Conservation (phyloP, 202 grass and related monocot species). For the Tripidium arundinaceum region DNA sequence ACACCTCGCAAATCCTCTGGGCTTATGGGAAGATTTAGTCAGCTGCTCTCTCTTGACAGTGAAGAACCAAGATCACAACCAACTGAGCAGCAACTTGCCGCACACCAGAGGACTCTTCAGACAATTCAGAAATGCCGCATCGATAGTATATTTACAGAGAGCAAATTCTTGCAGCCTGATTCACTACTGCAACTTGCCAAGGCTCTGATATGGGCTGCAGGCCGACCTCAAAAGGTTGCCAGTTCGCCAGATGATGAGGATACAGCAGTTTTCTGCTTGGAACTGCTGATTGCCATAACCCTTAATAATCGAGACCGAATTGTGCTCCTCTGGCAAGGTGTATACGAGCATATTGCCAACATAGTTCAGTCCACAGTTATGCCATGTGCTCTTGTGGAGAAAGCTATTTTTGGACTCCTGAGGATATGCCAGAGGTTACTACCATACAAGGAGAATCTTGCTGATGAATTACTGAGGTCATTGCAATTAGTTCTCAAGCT, state of each 20-base stretch:
- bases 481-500: constrained; percentile 92
- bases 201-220: too few relatives aligned
- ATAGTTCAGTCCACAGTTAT: constrained; percentile 93
- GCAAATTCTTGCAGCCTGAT: too few relatives aligned
- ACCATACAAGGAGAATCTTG: constrained; percentile 74
- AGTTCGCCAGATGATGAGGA: too few relatives aligned
- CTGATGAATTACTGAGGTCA: constrained; percentile 24
- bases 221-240: too few relatives aligned
- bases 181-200: too few relatives aligned
- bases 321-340: too few relatives aligned
- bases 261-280: too few relatives aligned
- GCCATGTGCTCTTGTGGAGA: constrained; percentile 91
- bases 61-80: constrained; percentile 97
- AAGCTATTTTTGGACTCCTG: constrained; percentile 92
- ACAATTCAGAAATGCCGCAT: constrained; percentile 97
- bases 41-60: constrained; percentile 89
- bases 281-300: too few relatives aligned
- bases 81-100: constrained; percentile 93
- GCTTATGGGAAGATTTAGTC: constrained; percentile 98
- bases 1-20: constrained; percentile 89
- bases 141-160: constrained; percentile 94
- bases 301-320: too few relatives aligned
- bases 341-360: constrained; percentile 92
- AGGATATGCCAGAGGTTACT: constrained; percentile 63
- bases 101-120: constrained; percentile 91